Evolutionary conservation across 208 protist genomes (phyloP).

Genomic region (Leishmania major): DNA sequence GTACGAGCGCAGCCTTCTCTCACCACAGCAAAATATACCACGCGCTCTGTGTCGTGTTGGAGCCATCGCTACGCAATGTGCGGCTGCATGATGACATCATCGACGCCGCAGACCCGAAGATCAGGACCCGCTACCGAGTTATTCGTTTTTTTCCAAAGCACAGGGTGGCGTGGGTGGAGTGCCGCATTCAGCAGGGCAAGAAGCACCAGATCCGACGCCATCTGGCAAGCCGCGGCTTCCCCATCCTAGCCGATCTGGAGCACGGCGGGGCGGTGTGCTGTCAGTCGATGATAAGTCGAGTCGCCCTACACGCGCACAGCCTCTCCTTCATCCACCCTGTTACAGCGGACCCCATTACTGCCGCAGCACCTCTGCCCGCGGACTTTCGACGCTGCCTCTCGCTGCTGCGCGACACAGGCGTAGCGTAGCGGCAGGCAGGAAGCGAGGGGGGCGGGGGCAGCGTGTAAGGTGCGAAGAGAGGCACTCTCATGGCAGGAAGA

Average conservation of each 20-base stretch:
- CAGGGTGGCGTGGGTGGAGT: slow-evolving; percentile 73
- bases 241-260: slow-evolving; percentile 80
- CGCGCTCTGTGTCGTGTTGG: slow-evolving; percentile 77
- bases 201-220: slow-evolving; percentile 89
- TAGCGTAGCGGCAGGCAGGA: background rate
- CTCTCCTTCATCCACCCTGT: slow-evolving; percentile 73
- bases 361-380: slow-evolving; percentile 48
- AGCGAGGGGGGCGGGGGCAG: background rate
- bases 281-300: slow-evolving; percentile 55
- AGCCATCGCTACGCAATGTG: slow-evolving; percentile 52
- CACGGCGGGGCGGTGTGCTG: slow-evolving; percentile 76
- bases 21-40: slow-evolving; percentile 69
- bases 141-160: slow-evolving; percentile 45
- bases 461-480: background rate
- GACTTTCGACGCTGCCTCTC: slow-evolving; percentile 55
- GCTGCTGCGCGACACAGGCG: slow-evolving; percentile 9
- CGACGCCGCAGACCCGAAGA: slow-evolving; percentile 56
- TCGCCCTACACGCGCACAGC: slow-evolving; percentile 70
- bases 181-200: slow-evolving; percentile 82
- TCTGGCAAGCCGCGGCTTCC: slow-evolving; percentile 67
- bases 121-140: slow-evolving; percentile 68
- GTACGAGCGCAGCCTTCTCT: slow-evolving; percentile 66
- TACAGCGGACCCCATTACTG: slow-evolving; percentile 39
- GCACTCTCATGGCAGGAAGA: background rate
- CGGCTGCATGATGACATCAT: slow-evolving; percentile 46